Evolutionary conservation across 2,329 filamentous ascomycete species (phyloP), one percentile per base, ranked within the genome.

Genomic region (Aspergillus tanneri): DNA sequence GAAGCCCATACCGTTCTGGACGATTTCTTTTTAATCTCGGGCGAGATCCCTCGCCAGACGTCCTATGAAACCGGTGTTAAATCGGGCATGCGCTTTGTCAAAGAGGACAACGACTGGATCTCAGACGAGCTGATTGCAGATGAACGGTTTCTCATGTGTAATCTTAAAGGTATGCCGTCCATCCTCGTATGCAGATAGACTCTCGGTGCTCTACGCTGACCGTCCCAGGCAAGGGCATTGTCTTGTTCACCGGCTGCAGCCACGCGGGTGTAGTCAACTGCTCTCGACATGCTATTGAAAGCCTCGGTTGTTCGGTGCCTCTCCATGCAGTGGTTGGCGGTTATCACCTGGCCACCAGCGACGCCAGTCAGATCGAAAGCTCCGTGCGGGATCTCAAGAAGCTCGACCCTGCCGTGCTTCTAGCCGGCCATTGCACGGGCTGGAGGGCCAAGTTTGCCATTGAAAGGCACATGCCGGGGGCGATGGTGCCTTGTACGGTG

Each of bases 221-320:
- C 11, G 9, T 32, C 23, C 2, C 43, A 77, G 76, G 65, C 10
- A 77, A 75, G 51, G 79, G 79, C 0, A 67, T 81, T 2, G 74
- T 82, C 2, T 66, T 81, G 16, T 79, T 82, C 57, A 80, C 78
- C 0, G 79, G 78, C 9, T 82, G 79, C 63, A 78, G 75, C 53
- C 78, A 82, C 47, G 76, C 78, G 0, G 78, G 79, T 0, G 74
- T 81, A 6, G 73, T 81, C 44, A 82, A 82, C 55, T 71, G 74
- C 2, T 65, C 71, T 1, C 71, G 68, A 32, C 72, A 80, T 56
- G 77, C 77, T 0, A 32, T 75, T 0, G 63, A 73, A 1, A 63
- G 77, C 2, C 55, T 66, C 1, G 66, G 63, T 1, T 60, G 61
- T 3, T 57, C 62, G 1, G 58, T 66, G 3, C 74, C 74, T 1